Percentiles rank a stretch among this genome's conserved stretches.
Evolutionary conservation across 768 basidiomycete species (phyloP).

Genomic region (Naganishia friedmannii): DNA sequence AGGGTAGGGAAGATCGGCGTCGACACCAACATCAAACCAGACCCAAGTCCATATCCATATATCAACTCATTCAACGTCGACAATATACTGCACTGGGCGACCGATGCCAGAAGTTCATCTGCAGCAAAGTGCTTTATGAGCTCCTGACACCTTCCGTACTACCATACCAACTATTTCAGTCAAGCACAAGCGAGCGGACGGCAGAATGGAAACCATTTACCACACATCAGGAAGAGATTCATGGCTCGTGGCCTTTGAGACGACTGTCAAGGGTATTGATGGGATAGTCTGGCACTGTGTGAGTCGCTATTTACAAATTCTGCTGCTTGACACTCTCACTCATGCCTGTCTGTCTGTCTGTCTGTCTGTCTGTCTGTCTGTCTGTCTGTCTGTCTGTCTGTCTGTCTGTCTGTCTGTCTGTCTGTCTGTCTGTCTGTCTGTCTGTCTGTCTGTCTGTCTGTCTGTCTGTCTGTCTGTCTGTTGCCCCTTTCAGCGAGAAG

Average conservation of each 20-base stretch:
- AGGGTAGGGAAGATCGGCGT: background rate
- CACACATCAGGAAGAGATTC: background rate
- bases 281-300: conserved; percentile 11
- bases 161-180: background rate
- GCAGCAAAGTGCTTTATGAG: background rate
- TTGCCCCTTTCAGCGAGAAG: conserved; percentile 2
- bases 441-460: background rate
- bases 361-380: background rate
- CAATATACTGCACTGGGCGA: background rate
- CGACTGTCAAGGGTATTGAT: conserved; percentile 8
- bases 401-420: background rate
- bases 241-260: conserved; percentile 21
- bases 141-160: background rate
- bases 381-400: background rate
- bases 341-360: background rate
- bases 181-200: background rate
- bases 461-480: background rate
- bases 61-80: too few relatives aligned
- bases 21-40: background rate
- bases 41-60: too few relatives aligned
- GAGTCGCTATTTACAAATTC: background rate
- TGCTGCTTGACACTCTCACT: background rate
- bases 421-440: background rate
- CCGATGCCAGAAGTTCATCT: background rate
- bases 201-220: conserved; percentile 5